These are phyloP conservation scores for Corinectria fuckeliana DNA, from an alignment of 2,329 filamentous ascomycete genomes.

Conservation along the genomic window DNA sequence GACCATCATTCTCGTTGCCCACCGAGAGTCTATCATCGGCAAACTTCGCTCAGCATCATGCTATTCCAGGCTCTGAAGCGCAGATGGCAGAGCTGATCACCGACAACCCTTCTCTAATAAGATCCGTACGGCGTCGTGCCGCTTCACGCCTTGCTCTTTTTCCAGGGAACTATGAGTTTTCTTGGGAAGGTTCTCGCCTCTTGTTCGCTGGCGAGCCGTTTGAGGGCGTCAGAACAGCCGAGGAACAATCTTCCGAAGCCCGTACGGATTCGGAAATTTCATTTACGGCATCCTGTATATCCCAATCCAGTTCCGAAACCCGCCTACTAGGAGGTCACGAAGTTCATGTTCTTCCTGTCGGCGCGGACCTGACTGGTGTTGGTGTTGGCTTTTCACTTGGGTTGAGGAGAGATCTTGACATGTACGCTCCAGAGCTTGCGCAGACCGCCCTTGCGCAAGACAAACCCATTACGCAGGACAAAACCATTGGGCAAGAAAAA, in stretches of 20 bases:
- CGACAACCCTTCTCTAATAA: background rate
- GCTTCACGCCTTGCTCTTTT: accelerated
- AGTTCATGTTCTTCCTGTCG: accelerated
- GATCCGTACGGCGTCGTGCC: too few species aligned
- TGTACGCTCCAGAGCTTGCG: background rate
- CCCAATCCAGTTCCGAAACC: background rate
- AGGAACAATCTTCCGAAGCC: background rate
- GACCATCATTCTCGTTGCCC: background rate
- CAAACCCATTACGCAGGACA: accelerated
- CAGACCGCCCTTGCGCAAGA: background rate
- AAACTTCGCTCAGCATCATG: background rate
- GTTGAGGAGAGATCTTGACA: background rate
- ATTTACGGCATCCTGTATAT: accelerated
- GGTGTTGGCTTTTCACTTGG: background rate
- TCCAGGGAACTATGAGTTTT: background rate
- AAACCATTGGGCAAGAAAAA: background rate
- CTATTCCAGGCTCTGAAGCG: background rate
- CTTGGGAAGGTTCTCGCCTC: background rate
- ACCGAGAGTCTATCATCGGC: background rate
- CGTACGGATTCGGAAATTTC: background rate
- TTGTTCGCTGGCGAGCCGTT: background rate
- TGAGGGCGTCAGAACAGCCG: background rate
- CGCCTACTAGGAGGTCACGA: accelerated
- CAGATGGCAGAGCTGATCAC: background rate
- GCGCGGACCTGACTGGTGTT: background rate